Base-by-base conservation (phyloP, 306 rosid species). In the Ceratonia siliqua region DNA sequence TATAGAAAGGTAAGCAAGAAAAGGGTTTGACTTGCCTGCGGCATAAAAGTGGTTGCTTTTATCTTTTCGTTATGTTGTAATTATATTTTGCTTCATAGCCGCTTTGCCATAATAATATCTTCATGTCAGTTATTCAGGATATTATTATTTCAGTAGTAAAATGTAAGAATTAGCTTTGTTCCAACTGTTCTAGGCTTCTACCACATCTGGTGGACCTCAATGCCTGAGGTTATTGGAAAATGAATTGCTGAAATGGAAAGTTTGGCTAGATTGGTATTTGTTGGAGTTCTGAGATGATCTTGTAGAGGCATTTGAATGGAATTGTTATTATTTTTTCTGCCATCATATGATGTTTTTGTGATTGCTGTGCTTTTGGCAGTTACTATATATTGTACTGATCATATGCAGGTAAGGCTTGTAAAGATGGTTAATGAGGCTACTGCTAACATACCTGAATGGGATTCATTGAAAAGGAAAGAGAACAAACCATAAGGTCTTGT, bases 351-450 rank as follows among this genome's bases (percentile, higher is more conserved):
- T 45, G 53, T 18, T 30, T 56, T 9, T 2, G 20, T 54, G 33
- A 24, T 53, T 25, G 43, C 39, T 61, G 12, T 61, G 59, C 50
- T 65, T 61, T 68, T 62, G 56, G 53, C 24, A 33, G 14, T 68
- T 79, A 68, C 71, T 74, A 36, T 56, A 74, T 57, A 48, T 9
- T 64, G 24, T 32, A 8, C 24, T 41, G 35, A 67, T 76, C 9
- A 71, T 74, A 50, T 83, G 85, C 87, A 91, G 97, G 90, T 78
- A 64, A 50, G 87, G 79, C 92, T 91, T 52, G 97, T 91, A 74
- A 87, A 87, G 78, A 80, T 89, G 97, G 94, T 91, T 13, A 91
- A 91, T 45, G 94, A 91, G 78, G 97, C 97, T 43, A 82, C 92
- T 33, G 89, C 89, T 54, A 85, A 89, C 77, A 81, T 91, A 63